Percentiles rank a stretch among this genome's conserved stretches.
Conservation (phyloP, 352 stramenopile species). For the Peronospora destructor region DNA sequence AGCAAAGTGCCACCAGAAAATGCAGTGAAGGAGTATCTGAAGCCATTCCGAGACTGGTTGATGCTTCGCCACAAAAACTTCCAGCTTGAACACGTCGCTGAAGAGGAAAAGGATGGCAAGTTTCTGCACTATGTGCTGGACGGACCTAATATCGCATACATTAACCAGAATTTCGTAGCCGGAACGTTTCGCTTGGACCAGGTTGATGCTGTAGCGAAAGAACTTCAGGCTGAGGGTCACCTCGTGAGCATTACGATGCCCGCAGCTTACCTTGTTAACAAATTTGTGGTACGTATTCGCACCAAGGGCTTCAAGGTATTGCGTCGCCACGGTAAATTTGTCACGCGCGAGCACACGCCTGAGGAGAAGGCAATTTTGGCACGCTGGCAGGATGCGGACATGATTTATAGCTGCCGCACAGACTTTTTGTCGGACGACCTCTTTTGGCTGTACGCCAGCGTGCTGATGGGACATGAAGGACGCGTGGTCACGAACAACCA, state of each 20-base stretch:
- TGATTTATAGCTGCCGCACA: slow-evolving; percentile 88
- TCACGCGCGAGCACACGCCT: slow-evolving; percentile 37
- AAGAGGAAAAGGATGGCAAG: slow-evolving; percentile 15
- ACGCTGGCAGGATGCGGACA: slow-evolving; percentile 56
- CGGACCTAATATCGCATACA: slow-evolving; percentile 96
- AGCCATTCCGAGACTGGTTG: slow-evolving; percentile 65
- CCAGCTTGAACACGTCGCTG: slow-evolving; percentile 22
- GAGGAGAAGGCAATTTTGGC: slow-evolving; percentile 58
- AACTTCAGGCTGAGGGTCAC: slow-evolving; percentile 78
- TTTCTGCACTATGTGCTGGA: slow-evolving; percentile 88
- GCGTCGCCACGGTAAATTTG: slow-evolving; percentile 44
- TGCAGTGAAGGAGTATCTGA: slow-evolving; percentile 49
- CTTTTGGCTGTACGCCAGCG: slow-evolving; percentile 96
- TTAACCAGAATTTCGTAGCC: slow-evolving; percentile 92
- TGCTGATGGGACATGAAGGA: slow-evolving; percentile 50
- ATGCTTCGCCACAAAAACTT: slow-evolving; percentile 31
- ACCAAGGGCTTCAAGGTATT: slow-evolving; percentile 42
- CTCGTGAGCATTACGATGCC: slow-evolving; percentile 76
- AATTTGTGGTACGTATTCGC: slow-evolving; percentile 53
- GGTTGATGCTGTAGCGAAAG: slow-evolving; percentile 87
- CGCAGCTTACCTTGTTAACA: slow-evolving; percentile 52
- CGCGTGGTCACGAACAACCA: slow-evolving; percentile 96
- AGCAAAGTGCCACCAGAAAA: slow-evolving; percentile 33
- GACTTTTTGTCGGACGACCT: slow-evolving; percentile 91
- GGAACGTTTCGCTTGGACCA: slow-evolving; percentile 92